phyloP scores from a whole-genome alignment of 2,329 filamentous ascomycete species.

The Diaporthe citriasiana region DNA sequence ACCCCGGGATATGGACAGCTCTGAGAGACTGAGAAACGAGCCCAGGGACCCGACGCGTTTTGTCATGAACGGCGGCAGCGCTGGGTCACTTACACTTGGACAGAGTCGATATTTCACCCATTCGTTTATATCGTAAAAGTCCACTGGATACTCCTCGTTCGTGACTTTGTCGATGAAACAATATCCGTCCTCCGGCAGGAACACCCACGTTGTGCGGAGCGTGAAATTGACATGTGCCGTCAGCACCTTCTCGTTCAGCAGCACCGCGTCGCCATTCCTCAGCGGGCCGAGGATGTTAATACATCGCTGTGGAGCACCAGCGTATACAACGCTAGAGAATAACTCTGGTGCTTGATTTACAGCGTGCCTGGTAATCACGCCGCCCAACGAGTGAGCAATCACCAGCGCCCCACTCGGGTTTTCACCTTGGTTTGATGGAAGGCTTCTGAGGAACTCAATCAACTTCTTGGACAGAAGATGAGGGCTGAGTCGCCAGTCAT shows the following conservation, averaged over 20 bases:
- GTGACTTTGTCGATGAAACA: conserved; percentile 90
- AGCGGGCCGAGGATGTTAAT: conserved; percentile 93
- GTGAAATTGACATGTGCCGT: conserved; percentile 96
- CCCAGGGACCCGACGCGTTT: conserved; percentile 55
- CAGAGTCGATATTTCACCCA: conserved; percentile 86
- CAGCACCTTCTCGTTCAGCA: conserved; percentile 89
- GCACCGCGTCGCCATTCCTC: conserved; percentile 91
- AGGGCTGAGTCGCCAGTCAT: conserved; percentile 93
- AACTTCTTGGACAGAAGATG: conserved; percentile 79
- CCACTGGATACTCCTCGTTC: conserved; percentile 82
- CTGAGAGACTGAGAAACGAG: conserved; percentile 63
- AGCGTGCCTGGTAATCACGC: conserved; percentile 88
- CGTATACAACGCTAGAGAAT: conserved; percentile 88
- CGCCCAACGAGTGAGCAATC: conserved; percentile 89
- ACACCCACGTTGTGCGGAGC: conserved; percentile 85
- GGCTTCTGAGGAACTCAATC: conserved; percentile 77
- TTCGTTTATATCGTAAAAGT: conserved; percentile 84
- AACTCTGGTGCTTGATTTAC: conserved; percentile 89
- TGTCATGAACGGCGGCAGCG: conserved; percentile 69
- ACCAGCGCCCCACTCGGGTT: conserved; percentile 80
- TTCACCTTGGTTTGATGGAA: conserved; percentile 77
- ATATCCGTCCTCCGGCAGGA: conserved; percentile 87
- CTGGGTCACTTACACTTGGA: conserved; percentile 77
- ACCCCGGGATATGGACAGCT: conserved; percentile 58
- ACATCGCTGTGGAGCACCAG: conserved; percentile 86